phyloP scores from a whole-genome alignment of 1,139 yeast genomes.

The Pneumocystis canis region DNA sequence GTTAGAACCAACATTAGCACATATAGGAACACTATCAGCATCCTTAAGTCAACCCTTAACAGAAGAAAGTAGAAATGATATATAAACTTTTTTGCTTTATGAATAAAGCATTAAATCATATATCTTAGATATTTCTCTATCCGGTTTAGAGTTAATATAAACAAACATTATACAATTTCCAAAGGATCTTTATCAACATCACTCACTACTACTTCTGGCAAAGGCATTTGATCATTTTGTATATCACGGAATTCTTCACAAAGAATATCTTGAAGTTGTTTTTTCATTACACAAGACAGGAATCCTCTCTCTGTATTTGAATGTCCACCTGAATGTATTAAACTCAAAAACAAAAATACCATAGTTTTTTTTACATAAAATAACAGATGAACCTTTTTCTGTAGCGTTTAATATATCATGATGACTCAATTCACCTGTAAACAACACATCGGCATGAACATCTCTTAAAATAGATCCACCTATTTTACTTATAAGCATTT shows the following conservation, averaged over 20 bases:
- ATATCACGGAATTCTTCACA: slow-evolving; percentile 24
- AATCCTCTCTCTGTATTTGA: slow-evolving; percentile 88
- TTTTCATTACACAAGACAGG: slow-evolving; percentile 33
- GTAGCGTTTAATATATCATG: slow-evolving; percentile 66
- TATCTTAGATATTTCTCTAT: not conserved
- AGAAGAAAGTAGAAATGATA: not conserved
- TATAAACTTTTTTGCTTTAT: not conserved
- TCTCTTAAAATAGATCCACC: slow-evolving; percentile 52
- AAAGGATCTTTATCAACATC: slow-evolving; percentile 45
- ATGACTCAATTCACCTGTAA: slow-evolving; percentile 88
- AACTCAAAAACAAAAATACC: not conserved
- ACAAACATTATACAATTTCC: slow-evolving; percentile 21
- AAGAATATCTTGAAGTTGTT: slow-evolving; percentile 36
- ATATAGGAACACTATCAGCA: not conserved
- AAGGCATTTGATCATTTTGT: not conserved
- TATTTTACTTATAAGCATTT: not conserved
- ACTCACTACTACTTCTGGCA: slow-evolving; percentile 33
- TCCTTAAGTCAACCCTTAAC: not conserved
- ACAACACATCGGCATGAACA: slow-evolving; percentile 55
- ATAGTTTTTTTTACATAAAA: slow-evolving; percentile 34
- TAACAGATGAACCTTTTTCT: slow-evolving; percentile 60
- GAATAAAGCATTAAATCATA: not conserved
- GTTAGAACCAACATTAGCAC: not conserved
- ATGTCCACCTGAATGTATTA: slow-evolving; percentile 36
- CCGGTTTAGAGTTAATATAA: not conserved